These are phyloP conservation scores for Fusarium burgessii DNA, from an alignment of 2,329 filamentous ascomycete genomes.

Conservation along the genomic window DNA sequence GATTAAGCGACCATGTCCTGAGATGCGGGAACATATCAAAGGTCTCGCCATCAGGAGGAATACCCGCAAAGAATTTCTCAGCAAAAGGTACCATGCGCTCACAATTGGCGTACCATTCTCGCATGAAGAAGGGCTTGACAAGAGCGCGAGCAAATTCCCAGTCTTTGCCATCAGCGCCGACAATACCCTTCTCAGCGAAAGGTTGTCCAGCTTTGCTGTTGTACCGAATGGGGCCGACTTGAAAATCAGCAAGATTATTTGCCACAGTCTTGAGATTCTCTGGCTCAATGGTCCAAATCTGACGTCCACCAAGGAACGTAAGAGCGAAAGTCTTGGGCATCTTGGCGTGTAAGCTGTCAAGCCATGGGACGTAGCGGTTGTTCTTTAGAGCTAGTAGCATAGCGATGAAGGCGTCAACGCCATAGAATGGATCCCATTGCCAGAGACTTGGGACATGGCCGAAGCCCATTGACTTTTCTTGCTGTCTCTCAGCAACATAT, in stretches of 20 bases:
- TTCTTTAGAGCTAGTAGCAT: conserved; percentile 8
- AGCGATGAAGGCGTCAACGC: neutral
- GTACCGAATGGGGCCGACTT: conserved; percentile 1
- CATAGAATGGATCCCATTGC: conserved; percentile 16
- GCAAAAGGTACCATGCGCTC: neutral
- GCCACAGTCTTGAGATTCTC: conserved; percentile 8
- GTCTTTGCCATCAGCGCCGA: conserved; percentile 6
- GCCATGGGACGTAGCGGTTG: conserved; percentile 11
- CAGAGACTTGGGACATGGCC: neutral
- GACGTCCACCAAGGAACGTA: conserved; percentile 4
- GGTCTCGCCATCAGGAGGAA: conserved; percentile 6
- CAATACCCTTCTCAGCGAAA: conserved; percentile 11
- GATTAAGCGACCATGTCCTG: neutral
- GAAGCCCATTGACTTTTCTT: neutral
- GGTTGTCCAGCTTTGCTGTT: conserved; percentile 14
- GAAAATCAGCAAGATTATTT: conserved; percentile 7
- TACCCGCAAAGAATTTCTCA: neutral
- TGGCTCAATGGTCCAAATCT: conserved; percentile 11
- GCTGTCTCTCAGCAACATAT: neutral
- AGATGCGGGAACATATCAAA: conserved; percentile 4
- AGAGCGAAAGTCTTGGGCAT: conserved; percentile 13
- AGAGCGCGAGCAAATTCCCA: conserved; percentile 4
- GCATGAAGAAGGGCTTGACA: conserved; percentile 11
- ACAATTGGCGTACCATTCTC: conserved; percentile 6
- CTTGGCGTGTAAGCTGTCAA: neutral